These are phyloP conservation scores for Tetrapyrgos nigripes DNA, from an alignment of 1,284 basidiomycete genomes.

Conservation along the genomic window DNA sequence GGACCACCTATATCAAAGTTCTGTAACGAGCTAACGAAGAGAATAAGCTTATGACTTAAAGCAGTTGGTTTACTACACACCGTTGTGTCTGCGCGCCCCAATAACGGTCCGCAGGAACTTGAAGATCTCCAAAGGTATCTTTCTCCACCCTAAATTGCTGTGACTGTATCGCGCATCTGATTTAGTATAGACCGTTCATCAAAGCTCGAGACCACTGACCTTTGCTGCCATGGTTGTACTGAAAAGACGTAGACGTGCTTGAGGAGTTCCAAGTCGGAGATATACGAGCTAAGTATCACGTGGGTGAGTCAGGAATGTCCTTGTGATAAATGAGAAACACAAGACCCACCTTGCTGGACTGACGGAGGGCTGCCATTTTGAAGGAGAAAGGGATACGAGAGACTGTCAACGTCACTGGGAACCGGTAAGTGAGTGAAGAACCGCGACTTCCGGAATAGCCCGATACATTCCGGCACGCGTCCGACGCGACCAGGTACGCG, in stretches of 20 bases:
- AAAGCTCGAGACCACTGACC: slow-evolving; percentile 5
- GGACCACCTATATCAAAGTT: slow-evolving; percentile 99
- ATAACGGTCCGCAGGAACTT: slow-evolving; percentile 94
- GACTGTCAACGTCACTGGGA: not conserved
- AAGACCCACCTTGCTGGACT: slow-evolving; percentile 9
- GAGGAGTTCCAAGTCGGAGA: slow-evolving; percentile 9
- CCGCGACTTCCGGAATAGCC: no score
- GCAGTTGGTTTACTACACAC: slow-evolving; percentile 45
- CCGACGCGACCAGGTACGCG: no score
- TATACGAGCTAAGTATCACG: not conserved
- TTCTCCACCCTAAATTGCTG: slow-evolving; percentile 72
- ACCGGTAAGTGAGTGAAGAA: not conserved
- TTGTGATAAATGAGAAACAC: not conserved
- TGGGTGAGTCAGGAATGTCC: not conserved
- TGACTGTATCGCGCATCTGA: slow-evolving; percentile 27
- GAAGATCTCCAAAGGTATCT: slow-evolving; percentile 92
- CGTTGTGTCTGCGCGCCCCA: slow-evolving; percentile 99
- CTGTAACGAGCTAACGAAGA: slow-evolving; percentile 77
- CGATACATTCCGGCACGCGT: no score
- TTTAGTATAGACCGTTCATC: not conserved
- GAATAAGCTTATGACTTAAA: slow-evolving; percentile 7
- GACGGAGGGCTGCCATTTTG: slow-evolving; percentile 10
- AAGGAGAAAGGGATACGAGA: not conserved
- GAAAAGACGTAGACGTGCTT: slow-evolving; percentile 11
- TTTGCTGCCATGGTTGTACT: slow-evolving; percentile 4